Conservation (phyloP, 116 monocot genomes). For the Dioscorea cayenensis region DNA sequence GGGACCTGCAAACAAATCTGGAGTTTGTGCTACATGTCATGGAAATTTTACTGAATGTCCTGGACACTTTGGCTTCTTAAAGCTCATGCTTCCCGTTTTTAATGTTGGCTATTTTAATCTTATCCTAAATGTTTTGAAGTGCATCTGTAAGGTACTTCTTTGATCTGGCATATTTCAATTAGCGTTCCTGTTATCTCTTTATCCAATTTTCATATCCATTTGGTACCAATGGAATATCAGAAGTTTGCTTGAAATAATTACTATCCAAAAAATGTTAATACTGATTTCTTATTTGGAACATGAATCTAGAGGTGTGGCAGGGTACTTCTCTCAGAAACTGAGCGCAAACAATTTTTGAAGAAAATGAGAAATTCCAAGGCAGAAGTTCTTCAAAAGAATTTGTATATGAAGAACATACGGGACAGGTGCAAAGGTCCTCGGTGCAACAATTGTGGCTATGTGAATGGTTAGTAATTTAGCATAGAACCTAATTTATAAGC, state of each 20-base stretch:
- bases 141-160: conserved; percentile 84
- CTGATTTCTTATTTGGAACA: neutral
- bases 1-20: conserved; percentile 65
- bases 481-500: too few relatives aligned
- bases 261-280: too few relatives aligned
- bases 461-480: conserved; percentile 48
- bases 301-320: conserved; percentile 64
- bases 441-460: conserved; percentile 57
- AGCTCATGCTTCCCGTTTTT: conserved; percentile 81
- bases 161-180: neutral
- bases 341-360: conserved; percentile 47
- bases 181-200: neutral
- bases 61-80: conserved; percentile 91
- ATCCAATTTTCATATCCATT: neutral
- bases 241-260: too few relatives aligned
- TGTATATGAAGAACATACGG: conserved; percentile 64
- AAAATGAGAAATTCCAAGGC: conserved; percentile 77
- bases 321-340: conserved; percentile 62
- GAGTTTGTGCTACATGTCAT: conserved; percentile 69
- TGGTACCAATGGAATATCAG: too few relatives aligned
- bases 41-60: conserved; percentile 68
- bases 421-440: conserved; percentile 57
- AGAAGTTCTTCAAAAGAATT: conserved; percentile 49
- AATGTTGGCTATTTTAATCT: conserved; percentile 83
- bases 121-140: conserved; percentile 80